Percentiles rank a stretch among this genome's conserved stretches.
Conservation (phyloP, 2,329 filamentous ascomycete genomes). For the Hypoxylon sp. region DNA sequence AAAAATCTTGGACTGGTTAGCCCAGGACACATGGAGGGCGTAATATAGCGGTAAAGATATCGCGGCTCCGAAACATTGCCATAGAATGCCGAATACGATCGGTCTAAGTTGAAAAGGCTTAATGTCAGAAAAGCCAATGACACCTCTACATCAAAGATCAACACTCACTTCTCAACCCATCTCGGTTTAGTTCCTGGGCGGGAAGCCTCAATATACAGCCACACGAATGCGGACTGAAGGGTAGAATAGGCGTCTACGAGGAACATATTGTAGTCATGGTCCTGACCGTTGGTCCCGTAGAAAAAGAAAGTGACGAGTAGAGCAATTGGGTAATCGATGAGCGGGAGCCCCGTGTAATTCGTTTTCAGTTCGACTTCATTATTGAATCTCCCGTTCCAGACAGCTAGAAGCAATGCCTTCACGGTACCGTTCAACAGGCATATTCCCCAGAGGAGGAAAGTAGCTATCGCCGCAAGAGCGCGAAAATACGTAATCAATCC, state of each 20-base stretch:
- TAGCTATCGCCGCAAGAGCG: slow-evolving; percentile 39
- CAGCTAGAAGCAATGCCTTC: slow-evolving; percentile 45
- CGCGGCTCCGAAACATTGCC: slow-evolving; percentile 49
- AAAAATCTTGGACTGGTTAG: slow-evolving; percentile 17
- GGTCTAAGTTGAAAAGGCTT: slow-evolving; percentile 40
- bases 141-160: not conserved
- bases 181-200: slow-evolving; percentile 46
- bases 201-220: slow-evolving; percentile 49
- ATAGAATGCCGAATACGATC: slow-evolving; percentile 46
- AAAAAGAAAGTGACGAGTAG: slow-evolving; percentile 51
- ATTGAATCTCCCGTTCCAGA: slow-evolving; percentile 42
- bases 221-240: slow-evolving; percentile 50
- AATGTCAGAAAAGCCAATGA: slow-evolving; percentile 4
- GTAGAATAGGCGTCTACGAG: slow-evolving; percentile 50
- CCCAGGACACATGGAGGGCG: slow-evolving; percentile 47
- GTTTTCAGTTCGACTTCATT: slow-evolving; percentile 45
- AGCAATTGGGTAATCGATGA: slow-evolving; percentile 48
- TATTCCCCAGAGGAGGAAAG: slow-evolving; percentile 45
- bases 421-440: slow-evolving; percentile 48
- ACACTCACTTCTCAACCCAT: slow-evolving; percentile 42
- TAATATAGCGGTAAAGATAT: slow-evolving; percentile 51
- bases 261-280: slow-evolving; percentile 48
- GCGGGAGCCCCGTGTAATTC: slow-evolving; percentile 48
- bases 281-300: slow-evolving; percentile 47
- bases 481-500: slow-evolving; percentile 19